These are phyloP conservation scores for Calophaca sinica DNA, from an alignment of 306 rosid species.

Conservation along the genomic window DNA sequence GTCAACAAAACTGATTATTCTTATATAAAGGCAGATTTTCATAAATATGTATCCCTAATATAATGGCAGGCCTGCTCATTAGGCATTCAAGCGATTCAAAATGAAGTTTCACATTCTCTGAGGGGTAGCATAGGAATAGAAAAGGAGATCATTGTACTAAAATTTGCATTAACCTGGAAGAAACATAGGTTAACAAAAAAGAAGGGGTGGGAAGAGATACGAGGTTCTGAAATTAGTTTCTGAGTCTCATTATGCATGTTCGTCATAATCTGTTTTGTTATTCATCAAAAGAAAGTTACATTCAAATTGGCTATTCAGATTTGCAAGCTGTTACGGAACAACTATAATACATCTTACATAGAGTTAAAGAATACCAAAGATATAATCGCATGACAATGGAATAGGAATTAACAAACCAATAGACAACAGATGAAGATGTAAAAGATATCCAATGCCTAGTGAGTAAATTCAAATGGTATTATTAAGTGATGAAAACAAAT, in stretches of 20 bases:
- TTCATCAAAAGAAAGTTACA: slow-evolving; percentile 16
- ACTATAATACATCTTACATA: background rate
- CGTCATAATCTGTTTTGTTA: background rate
- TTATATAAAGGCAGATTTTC: slow-evolving; percentile 12
- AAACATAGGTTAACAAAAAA: slow-evolving; percentile 8
- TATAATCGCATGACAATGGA: slow-evolving; percentile 29
- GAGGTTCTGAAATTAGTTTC: background rate
- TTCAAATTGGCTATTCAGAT: slow-evolving; percentile 17
- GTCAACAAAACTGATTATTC: slow-evolving; percentile 30
- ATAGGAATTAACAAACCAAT: slow-evolving; percentile 28
- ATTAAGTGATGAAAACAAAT: slow-evolving; percentile 32
- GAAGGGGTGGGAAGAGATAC: background rate
- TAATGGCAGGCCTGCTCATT: background rate
- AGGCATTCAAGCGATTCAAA: slow-evolving; percentile 26
- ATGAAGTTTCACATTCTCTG: background rate
- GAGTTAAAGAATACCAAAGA: background rate
- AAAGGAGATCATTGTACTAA: slow-evolving; percentile 14
- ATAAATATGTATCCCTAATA: slow-evolving; percentile 33
- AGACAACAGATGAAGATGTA: slow-evolving; percentile 23
- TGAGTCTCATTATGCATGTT: slow-evolving; percentile 28
- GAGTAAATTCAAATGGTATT: slow-evolving; percentile 31
- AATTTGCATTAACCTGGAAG: slow-evolving; percentile 10
- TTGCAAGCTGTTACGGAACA: background rate
- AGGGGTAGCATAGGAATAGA: background rate
- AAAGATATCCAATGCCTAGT: slow-evolving; percentile 32